A percentile compares a stretch with the other conserved stretches of the same genome.
Evolutionary conservation across 805 yeast species (phyloP).

Genomic region (Saccharomycopsis olivae): DNA sequence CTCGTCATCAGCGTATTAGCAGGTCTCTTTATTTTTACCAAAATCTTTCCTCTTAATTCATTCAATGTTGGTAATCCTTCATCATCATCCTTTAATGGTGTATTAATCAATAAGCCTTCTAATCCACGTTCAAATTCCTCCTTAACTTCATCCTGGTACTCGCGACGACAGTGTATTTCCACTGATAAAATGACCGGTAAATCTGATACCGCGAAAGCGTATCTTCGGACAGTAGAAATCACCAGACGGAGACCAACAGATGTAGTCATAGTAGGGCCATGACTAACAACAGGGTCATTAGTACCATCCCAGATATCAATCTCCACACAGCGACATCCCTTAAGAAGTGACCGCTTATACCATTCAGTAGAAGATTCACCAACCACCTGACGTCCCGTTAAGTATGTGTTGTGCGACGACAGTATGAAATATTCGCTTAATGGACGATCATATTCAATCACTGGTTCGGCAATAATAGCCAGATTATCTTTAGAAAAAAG

Average conservation of each 20-base stretch:
- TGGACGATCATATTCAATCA: conserved; percentile 31
- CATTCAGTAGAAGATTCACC: conserved; percentile 87
- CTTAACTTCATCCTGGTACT: conserved; percentile 54
- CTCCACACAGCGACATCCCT: conserved; percentile 93
- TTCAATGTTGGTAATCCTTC: conserved; percentile 59
- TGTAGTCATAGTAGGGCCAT: conserved; percentile 76
- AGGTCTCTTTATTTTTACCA: conserved; percentile 70
- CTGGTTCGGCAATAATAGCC: neutral
- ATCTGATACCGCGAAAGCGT: conserved; percentile 82
- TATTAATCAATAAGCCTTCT: conserved; percentile 43
- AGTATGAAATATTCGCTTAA: conserved; percentile 81
- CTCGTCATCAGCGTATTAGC: no score
- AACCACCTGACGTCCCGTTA: conserved; percentile 78
- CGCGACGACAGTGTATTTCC: conserved; percentile 67
- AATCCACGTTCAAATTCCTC: conserved; percentile 43
- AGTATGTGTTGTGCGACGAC: conserved; percentile 90
- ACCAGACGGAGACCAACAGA: conserved; percentile 64
- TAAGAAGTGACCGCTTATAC: conserved; percentile 73
- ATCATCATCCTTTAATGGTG: conserved; percentile 25
- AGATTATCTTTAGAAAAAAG: neutral
- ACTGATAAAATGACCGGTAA: conserved; percentile 79
- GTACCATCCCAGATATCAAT: conserved; percentile 91
- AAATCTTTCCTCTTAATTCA: conserved; percentile 55
- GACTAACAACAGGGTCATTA: conserved; percentile 76
- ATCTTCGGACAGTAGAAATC: conserved; percentile 60